These are phyloP conservation scores for Bombardia bombarda DNA, from an alignment of 495 filamentous ascomycete species.

Conservation along the genomic window DNA sequence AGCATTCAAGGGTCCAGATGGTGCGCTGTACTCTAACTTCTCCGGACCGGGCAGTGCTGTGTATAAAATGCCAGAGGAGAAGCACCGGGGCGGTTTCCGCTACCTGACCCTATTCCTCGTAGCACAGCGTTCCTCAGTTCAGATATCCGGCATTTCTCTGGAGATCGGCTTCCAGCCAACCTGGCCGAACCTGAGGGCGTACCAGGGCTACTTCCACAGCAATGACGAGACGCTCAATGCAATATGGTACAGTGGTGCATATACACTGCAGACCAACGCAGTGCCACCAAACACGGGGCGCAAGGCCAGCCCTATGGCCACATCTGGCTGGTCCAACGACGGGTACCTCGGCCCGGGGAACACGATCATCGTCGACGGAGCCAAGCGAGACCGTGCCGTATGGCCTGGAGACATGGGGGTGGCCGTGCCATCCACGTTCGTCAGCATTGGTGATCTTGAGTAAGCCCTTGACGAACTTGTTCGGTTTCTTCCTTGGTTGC, in stretches of 20 bases:
- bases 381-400: conserved; percentile 50
- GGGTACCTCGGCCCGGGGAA: conserved; percentile 34
- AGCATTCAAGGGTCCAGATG: conserved; percentile 41
- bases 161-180: conserved; percentile 55
- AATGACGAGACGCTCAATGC: conserved; percentile 51
- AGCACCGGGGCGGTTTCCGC: conserved; percentile 52
- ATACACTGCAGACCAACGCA: conserved; percentile 53
- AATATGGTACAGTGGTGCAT: conserved; percentile 57
- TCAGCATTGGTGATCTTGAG: conserved; percentile 52
- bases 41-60: conserved; percentile 28
- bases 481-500: no score
- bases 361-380: conserved; percentile 43
- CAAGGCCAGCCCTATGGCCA: conserved; percentile 37
- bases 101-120: conserved; percentile 51
- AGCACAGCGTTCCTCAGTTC: conserved; percentile 25
- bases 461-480: no score
- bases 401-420: conserved; percentile 58
- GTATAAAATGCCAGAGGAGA: conserved; percentile 46
- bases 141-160: conserved; percentile 35
- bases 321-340: conserved; percentile 48
- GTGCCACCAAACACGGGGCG: conserved; percentile 48
- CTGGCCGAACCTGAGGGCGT: conserved; percentile 54
- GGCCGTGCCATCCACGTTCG: conserved; percentile 47
- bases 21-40: conserved; percentile 45
- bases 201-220: conserved; percentile 57